Conservation (phyloP, 2,329 filamentous ascomycete genomes). For the Ceratocystis eucalypticola region DNA sequence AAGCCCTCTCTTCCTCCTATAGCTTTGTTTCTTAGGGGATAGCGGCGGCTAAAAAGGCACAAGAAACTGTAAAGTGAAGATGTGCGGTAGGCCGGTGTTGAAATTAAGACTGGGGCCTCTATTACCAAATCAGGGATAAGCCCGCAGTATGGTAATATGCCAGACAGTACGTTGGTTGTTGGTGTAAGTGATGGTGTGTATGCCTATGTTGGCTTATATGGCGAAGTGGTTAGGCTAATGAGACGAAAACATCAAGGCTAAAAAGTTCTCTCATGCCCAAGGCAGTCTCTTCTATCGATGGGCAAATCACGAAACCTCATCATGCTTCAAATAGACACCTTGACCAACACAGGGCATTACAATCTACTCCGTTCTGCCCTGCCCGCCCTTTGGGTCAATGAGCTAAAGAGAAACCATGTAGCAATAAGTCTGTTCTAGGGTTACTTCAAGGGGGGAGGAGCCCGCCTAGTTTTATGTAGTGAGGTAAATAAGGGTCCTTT, state of each 20-base stretch:
- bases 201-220: too few species aligned
- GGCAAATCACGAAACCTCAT: neutral
- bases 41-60: neutral
- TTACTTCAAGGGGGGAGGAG: neutral
- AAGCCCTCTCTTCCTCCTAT: neutral
- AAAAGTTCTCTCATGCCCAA: neutral
- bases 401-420: too few species aligned
- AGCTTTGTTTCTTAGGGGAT: neutral
- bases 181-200: too few species aligned
- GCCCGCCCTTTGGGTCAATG: too few species aligned
- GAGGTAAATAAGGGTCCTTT: neutral
- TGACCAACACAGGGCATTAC: neutral
- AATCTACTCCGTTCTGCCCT: neutral
- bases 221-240: too few species aligned
- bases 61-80: conserved; percentile 1
- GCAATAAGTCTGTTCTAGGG: neutral
- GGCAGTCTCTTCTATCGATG: neutral
- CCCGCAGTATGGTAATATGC: too few species aligned
- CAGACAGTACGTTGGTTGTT: too few species aligned
- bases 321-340: neutral
- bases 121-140: neutral
- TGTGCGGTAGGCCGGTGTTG: neutral
- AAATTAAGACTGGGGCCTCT: neutral
- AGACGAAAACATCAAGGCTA: neutral
- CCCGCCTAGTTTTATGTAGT: neutral